Percentiles rank a stretch among this genome's conserved stretches.
Evolutionary conservation across 768 basidiomycete genomes (phyloP).

Genomic region (Pleurotus citrinopileatus): DNA sequence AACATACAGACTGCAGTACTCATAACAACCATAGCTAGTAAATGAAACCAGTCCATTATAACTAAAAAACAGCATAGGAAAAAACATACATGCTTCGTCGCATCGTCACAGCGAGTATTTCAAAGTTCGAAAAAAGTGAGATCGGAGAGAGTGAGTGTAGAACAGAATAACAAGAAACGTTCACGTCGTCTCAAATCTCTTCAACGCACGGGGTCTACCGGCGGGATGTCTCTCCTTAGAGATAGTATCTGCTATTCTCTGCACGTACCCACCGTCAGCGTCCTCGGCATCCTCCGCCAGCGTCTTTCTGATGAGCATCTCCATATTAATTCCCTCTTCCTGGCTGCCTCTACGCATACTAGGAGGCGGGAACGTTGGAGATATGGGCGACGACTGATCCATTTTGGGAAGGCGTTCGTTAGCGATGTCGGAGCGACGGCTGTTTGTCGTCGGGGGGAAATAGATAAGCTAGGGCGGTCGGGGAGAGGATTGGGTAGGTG

Average conservation of each 20-base stretch:
- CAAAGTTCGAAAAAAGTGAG: neutral
- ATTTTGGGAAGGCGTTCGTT: conserved; percentile 68
- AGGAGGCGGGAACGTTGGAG: conserved; percentile 55
- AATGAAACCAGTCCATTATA: no score
- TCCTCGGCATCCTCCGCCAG: conserved; percentile 58
- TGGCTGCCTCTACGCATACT: conserved; percentile 52
- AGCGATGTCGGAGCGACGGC: conserved; percentile 66
- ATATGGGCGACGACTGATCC: conserved; percentile 35
- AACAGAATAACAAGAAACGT: neutral
- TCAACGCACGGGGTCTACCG: conserved; percentile 50
- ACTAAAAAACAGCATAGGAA: no score
- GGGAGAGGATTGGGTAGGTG: neutral
- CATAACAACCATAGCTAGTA: no score
- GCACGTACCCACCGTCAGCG: conserved; percentile 51
- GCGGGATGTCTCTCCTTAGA: conserved; percentile 46
- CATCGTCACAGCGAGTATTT: neutral
- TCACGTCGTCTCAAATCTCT: conserved; percentile 61
- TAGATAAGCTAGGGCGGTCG: neutral
- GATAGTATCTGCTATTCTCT: conserved; percentile 61
- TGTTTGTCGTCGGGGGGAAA: no score
- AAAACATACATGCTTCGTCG: no score
- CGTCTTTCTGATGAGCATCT: conserved; percentile 59
- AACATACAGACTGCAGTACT: no score
- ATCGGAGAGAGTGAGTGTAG: neutral
- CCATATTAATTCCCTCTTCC: conserved; percentile 54